Base-by-base conservation (phyloP, 2,329 filamentous ascomycete species). In the Hypoxylon sp. region DNA sequence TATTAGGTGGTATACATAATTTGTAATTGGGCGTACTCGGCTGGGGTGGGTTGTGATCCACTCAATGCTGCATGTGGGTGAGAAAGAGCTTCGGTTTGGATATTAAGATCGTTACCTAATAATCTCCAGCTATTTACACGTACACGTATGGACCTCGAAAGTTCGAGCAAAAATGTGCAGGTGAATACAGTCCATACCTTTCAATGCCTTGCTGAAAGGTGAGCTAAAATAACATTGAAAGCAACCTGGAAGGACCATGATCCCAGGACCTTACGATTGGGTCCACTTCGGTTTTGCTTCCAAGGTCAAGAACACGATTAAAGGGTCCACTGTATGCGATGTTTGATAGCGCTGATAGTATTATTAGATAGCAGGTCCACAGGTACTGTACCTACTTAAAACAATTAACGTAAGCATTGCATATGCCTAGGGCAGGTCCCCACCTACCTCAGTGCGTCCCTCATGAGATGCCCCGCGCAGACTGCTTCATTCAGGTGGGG, bases 401-500 rank as follows among this genome's bases (percentile, higher is more conserved):
- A 28, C 25, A 28, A 6, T 5, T 28, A 28, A 28, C 6, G 25
- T 28, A 28, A 28, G 25, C 6, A 28, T 2, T 25, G n/a, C n/a
- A n/a, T n/a, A n/a, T 48, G 23, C 43, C 19, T 36, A 55, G 14
- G 49, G 49, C 51, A 60, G 34, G 46, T 34, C 30, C 36, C 28
- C 6, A n/a, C n/a, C n/a, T n/a, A n/a, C 28, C 28, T 6, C 6
- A 9, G 28, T 30, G 6, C 28, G 41, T 50, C 45, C 49, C 45
- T 60, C 45, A 58, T 30, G 5, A 30, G 6, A 51, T 53, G 17
- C 53, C 62, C 62, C 62, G 55, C 62, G 50, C 50, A 58, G 56
- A 50, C 36, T 55, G 50, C 53, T 46, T 57, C 43, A 53, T 46
- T 57, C 43, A 53, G 52, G 67, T 70, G 68, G 68, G 68, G 68